Evolutionary conservation across 73 alveolate species (phyloP).

Genomic region (Stentor roeselii): DNA sequence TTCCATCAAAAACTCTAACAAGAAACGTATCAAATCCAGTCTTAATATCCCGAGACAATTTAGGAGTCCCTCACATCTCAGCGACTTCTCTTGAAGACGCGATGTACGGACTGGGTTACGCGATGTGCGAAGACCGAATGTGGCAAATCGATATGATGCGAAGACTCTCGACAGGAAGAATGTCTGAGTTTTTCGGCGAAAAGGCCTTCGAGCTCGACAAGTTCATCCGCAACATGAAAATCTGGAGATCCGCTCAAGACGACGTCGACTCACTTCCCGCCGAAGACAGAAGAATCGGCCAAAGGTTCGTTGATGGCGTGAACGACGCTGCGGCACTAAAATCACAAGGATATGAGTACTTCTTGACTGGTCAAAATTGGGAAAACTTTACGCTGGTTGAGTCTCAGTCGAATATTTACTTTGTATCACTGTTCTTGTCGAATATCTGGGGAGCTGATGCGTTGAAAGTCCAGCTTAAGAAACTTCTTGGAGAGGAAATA

Average conservation of each 20-base stretch:
- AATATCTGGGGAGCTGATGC: neutral
- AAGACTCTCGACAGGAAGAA: slow-evolving; percentile 59
- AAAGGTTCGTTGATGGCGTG: slow-evolving; percentile 82
- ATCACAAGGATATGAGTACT: slow-evolving; percentile 77
- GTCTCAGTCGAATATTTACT: slow-evolving; percentile 34
- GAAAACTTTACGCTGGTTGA: slow-evolving; percentile 80
- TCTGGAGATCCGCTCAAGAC: slow-evolving; percentile 49
- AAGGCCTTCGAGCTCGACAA: slow-evolving; percentile 71
- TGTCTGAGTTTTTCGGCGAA: slow-evolving; percentile 77
- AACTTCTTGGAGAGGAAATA: neutral
- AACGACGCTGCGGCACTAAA: slow-evolving; percentile 68
- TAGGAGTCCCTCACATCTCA: slow-evolving; percentile 76
- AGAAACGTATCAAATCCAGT: neutral
- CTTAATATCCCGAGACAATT: slow-evolving; percentile 44
- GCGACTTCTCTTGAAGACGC: slow-evolving; percentile 71
- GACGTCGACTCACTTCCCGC: neutral
- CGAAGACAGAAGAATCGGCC: neutral
- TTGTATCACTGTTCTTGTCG: neutral
- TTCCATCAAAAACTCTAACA: neutral
- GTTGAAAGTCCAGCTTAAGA: neutral
- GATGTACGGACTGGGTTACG: slow-evolving; percentile 65
- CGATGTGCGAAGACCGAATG: slow-evolving; percentile 81
- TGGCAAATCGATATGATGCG: slow-evolving; percentile 72
- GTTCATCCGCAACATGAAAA: slow-evolving; percentile 71
- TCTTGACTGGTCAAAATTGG: slow-evolving; percentile 50